Base-by-base conservation (phyloP, 768 basidiomycete species). In the Boletus rubroflammeus region DNA sequence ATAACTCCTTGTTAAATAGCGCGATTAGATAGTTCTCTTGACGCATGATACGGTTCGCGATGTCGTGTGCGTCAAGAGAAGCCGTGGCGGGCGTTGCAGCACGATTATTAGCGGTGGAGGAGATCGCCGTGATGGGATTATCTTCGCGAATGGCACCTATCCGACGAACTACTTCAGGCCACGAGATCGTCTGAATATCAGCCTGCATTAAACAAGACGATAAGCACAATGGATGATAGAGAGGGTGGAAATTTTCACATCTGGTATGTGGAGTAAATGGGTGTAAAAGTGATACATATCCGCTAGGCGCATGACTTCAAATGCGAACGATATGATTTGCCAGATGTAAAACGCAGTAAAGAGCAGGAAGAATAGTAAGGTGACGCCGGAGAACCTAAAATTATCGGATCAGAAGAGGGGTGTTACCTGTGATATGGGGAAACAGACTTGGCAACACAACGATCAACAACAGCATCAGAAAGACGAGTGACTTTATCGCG, bases 11-110 rank as follows among this genome's bases (percentile, higher is more conserved):
- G 75, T 98, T 99, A 72, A 99, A 97, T 19, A 99, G 72, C 0
- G 97, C 94, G 54, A 98, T 97, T 47, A 99, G 80, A 67, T 98
- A 99, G 72, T 99, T 99, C 67, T 98, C 97, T 69, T 98, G 93
- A 31, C 97, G 83, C 84, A 99, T 82, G 63, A 99, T 98, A 48
- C 97, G 88, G 68, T 98, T 98, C 5, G 96, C 96, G 50, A 98
- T 85, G 71, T 98, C 96, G 67, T 99, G 97, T 2, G 96, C 97
- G 62, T 99, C 97, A 7, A 99, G 82, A 67, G 91, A 91, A 44
- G 93, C 90, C 1, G 83, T 86, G 10, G 85, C 79, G 5, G 86
- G 81, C 57, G 86, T 81, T 59, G 83, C 81, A 0, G 76, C 74
- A 46, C 71, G 75, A 46, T 76, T 74, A 5, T 76, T 70, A 55